Evolutionary conservation across 441 rosid species (phyloP), one percentile per base, ranked within the genome.

Genomic region (Eutrema salsugineum): DNA sequence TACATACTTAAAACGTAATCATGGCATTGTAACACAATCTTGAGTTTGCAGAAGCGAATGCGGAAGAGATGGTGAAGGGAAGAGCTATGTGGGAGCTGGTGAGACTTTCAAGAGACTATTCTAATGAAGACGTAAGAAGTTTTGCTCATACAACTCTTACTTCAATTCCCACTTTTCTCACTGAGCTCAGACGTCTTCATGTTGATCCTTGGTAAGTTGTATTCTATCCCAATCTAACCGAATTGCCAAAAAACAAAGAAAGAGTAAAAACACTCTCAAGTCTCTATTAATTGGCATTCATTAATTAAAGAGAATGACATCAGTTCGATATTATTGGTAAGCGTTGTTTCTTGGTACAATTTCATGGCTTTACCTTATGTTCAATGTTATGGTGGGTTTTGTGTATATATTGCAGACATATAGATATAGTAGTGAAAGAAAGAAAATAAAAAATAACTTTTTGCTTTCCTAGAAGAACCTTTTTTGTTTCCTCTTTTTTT

Each of bases 61-160:
- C 90, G 11, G 92, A 81, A 80, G 99, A 90, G 87, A 89, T 96
- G 97, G 88, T 94, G 27, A 83, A 73, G 11, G 95, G 95, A 70
- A 94, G 98, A 69, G 99, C 99, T 10, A 82, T 96, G 19, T 83
- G 94, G 98, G 99, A 96, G 68, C 84, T 96, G 60, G 95, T 88
- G 74, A 94, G 93, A 39, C 86, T 94, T 76, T 88, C 98, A 0
- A 93, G 87, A 33, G 98, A 92, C 70, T 92, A 97, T 84, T 84
- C 97, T 0, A 82, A 97, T 49, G 96, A 94, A 79, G 99, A 94
- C 73, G 91, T 94, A 83, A 83, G 91, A 79, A 85, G 82, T 57
- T 94, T 96, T 11, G 99, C 97, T 17, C 88, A 76, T 69, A 85
- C 88, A 57, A 90, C 95, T 12, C 79, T 96, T 43, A 77, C 85